Evolutionary conservation across 306 rosid species (phyloP), one percentile per base, ranked within the genome.

Genomic region (Lablab purpureus): DNA sequence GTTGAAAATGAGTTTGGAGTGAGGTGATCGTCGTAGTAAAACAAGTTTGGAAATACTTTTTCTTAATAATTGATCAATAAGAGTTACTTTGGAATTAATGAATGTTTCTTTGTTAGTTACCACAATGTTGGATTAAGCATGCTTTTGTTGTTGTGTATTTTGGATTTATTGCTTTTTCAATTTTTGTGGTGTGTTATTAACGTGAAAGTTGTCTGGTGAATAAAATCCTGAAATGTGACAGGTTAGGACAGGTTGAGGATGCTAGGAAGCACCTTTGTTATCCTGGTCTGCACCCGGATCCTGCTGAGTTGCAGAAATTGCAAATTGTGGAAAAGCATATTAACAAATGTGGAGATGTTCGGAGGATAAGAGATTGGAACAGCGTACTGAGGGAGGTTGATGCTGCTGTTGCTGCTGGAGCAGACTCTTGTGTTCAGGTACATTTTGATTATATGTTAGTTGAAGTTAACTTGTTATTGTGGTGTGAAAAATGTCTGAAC

Each of bases 221-320:
- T 67, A 23, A 67, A 49, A 22, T 19, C 10, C 13, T 74, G 77
- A 40, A 19, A 27, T 69, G 6, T 76, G 28, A 73, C 88, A 90
- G 97, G 87, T 83, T 92, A 82, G 97, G 97, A 63, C 87, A 67
- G 71, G 86, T 90, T 23, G 97, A 92, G 81, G 84, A 89, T 86
- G 88, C 96, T n/a, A 80, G 93, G 85, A 73, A 72, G 73, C 92
- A 92, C 80, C 87, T 90, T 12, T 83, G 69, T 78, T 71, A 73
- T 78, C 90, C 86, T 1, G 93, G 88, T 41, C 69, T 82, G 64
- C 87, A 75, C 52, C 85, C 81, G 1, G 97, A 87, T 86, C 84
- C 78, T 8, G 52, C 23, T 0, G 92, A 86, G 78, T 75, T 89
- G 80, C 87, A 84, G 81, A 90, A 86, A 80, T 54, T 92, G 83